Conservation (phyloP, 495 filamentous ascomycete species). For the Neurospora tetraspora region DNA sequence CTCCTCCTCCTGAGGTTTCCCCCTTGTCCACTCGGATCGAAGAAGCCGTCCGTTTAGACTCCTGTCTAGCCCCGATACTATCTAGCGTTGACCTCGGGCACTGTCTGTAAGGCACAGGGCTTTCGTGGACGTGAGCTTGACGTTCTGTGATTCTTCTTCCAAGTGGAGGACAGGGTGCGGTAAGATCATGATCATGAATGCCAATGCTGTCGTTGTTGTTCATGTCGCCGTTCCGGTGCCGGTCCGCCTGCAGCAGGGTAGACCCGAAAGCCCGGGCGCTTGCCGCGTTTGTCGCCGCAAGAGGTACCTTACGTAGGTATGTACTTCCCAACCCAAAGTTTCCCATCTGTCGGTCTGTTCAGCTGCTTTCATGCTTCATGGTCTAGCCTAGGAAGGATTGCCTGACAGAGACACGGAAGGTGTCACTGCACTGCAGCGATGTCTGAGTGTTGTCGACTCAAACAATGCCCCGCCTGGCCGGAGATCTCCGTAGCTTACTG, state of each 20-base stretch:
- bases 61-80: not conserved
- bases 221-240: not conserved
- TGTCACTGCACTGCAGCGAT: not conserved
- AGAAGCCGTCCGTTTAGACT: not conserved
- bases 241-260: not conserved
- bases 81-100: not conserved
- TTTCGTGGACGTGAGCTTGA: not conserved
- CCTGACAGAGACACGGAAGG: not conserved
- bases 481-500: not conserved
- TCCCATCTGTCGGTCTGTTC: not conserved
- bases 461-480: not conserved
- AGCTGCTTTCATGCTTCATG: not conserved
- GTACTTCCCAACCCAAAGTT: not conserved
- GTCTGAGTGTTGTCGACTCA: not conserved
- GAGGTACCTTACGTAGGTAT: not conserved
- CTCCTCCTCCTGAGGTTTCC: not conserved
- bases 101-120: not conserved
- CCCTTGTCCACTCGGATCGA: not conserved
- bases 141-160: not conserved
- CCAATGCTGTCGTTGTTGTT: not conserved
- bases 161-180: not conserved
- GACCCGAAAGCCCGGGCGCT: not conserved
- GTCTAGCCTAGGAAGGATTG: not conserved
- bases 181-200: not conserved
- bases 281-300: not conserved